Evolutionary conservation across 202 grass and related monocot species (phyloP).

Genomic region (Eragrostis tef): DNA sequence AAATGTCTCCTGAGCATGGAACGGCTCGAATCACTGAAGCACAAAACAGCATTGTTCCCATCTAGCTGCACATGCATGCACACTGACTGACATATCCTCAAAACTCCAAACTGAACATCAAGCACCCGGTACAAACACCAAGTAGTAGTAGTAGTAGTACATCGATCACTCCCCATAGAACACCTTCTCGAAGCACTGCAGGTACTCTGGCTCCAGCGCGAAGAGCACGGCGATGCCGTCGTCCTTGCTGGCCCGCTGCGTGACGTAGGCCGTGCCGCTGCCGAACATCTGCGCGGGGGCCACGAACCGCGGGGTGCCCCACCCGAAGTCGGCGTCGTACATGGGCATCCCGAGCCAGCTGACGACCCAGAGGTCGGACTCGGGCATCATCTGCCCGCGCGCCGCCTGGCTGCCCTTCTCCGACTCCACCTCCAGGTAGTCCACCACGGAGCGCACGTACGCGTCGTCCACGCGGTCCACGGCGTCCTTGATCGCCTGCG

Average conservation of each 20-base stretch:
- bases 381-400: constrained; percentile 61
- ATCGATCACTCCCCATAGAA: constrained; percentile 47
- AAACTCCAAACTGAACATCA: no score
- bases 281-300: constrained; percentile 72
- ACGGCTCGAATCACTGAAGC: no score
- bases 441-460: constrained; percentile 60
- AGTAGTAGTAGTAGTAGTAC: no score
- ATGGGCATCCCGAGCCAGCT: constrained; percentile 73
- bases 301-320: constrained; percentile 62
- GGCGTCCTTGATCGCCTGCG: constrained; percentile 54
- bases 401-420: constrained; percentile 58
- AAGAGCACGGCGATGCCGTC: constrained; percentile 46
- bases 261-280: constrained; percentile 59
- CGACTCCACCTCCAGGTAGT: constrained; percentile 58
- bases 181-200: constrained; percentile 54
- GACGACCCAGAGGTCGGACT: constrained; percentile 59
- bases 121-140: background rate
- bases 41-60: background rate
- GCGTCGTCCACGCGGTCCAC: constrained; percentile 59
- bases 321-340: constrained; percentile 79
- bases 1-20: background rate
- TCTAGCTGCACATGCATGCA: background rate
- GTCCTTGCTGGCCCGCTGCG: constrained; percentile 34
- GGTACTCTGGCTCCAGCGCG: constrained; percentile 46
- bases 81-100: background rate